Conservation (phyloP, 305 asterid genomes). For the Euphrasia arctica region DNA sequence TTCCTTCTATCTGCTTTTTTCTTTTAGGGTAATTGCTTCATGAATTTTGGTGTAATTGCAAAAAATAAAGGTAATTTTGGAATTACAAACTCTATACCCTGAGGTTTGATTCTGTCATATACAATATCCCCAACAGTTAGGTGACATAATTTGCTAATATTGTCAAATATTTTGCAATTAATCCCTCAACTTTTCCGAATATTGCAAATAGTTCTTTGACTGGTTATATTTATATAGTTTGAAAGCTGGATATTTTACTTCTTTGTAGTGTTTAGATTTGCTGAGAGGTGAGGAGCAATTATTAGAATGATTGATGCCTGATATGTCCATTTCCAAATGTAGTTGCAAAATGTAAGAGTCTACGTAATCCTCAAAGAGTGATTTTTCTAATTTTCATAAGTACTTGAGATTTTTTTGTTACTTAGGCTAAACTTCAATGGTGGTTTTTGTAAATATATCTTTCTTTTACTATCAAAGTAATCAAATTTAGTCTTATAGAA, state of each 20-base stretch:
- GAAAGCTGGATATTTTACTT: not conserved
- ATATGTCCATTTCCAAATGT: not conserved
- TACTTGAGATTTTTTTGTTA: not conserved
- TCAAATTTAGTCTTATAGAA: not conserved
- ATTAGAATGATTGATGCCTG: not conserved
- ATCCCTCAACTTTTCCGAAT: not conserved
- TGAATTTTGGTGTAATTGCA: not conserved
- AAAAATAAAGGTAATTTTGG: not conserved
- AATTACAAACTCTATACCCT: not conserved
- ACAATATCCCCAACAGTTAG: not conserved
- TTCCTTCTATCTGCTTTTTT: conserved; percentile 30
- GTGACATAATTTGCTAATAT: not conserved
- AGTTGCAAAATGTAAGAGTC: not conserved
- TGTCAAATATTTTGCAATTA: not conserved
- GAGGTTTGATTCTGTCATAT: not conserved
- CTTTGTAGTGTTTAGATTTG: not conserved
- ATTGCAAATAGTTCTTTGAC: not conserved
- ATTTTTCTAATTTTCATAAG: too few species aligned
- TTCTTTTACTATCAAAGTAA: not conserved
- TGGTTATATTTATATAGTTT: not conserved
- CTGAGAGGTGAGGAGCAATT: not conserved
- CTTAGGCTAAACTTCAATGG: not conserved
- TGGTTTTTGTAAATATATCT: not conserved
- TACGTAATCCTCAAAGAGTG: too few species aligned
- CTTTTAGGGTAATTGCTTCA: conserved; percentile 18